Percentiles rank a stretch among this genome's conserved stretches.
Conservation (phyloP, 768 basidiomycete genomes). For the Cantharellus cinnabarinus region DNA sequence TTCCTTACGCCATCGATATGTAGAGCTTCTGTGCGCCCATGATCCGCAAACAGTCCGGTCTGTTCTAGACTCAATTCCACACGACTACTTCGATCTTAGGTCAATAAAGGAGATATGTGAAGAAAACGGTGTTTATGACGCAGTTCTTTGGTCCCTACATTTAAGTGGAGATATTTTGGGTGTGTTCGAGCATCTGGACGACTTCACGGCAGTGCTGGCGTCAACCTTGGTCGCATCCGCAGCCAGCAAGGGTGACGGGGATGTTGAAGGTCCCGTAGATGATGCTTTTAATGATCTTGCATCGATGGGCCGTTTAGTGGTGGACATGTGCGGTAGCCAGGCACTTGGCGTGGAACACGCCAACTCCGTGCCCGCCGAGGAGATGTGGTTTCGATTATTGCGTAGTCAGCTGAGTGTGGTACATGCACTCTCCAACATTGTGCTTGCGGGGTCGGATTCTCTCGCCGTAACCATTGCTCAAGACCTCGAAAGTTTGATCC, state of each 20-base stretch:
- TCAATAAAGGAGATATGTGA: conserved; percentile 46
- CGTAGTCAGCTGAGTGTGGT: conserved; percentile 64
- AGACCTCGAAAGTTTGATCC: conserved; percentile 28
- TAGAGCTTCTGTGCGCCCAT: conserved; percentile 53
- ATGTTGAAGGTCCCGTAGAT: conserved; percentile 13
- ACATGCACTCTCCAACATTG: conserved; percentile 33
- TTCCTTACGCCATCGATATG: conserved; percentile 33
- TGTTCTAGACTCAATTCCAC: conserved; percentile 35
- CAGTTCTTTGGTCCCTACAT: conserved; percentile 64
- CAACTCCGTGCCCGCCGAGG: conserved; percentile 31
- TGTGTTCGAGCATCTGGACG: conserved; percentile 47
- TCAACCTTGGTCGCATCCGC: conserved; percentile 5
- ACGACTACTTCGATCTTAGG: conserved; percentile 33
- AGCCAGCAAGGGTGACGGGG: conserved; percentile 4
- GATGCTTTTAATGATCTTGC: conserved; percentile 30
- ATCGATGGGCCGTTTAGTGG: conserved; percentile 37
- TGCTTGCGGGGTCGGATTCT: neutral
- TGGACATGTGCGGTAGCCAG: conserved; percentile 48
- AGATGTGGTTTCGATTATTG: conserved; percentile 78
- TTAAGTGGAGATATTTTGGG: conserved; percentile 37
- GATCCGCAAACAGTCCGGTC: conserved; percentile 42
- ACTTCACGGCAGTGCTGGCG: conserved; percentile 10
- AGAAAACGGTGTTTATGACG: conserved; percentile 41
- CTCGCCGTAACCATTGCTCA: neutral
- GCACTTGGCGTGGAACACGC: conserved; percentile 22